Conservation (phyloP, 2,329 filamentous ascomycete species). For the Taxawa tesnikishii region DNA sequence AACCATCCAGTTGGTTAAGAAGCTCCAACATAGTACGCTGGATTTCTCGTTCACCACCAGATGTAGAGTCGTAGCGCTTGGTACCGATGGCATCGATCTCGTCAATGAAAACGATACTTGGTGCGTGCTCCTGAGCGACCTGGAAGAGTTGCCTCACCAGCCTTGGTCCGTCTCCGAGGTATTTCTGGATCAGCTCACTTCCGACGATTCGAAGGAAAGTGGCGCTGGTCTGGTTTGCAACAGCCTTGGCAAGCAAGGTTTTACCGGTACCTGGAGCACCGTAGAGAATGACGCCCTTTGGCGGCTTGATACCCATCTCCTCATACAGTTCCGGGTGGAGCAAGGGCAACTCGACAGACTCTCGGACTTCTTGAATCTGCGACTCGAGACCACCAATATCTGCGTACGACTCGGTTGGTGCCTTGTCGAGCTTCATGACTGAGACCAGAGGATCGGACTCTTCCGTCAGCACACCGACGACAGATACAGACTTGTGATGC, state of each 20-base stretch:
- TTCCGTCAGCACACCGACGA: slow-evolving; percentile 92
- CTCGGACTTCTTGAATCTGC: slow-evolving; percentile 95
- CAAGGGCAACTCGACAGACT: slow-evolving; percentile 90
- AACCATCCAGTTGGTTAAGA: slow-evolving; percentile 95
- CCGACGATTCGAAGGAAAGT: slow-evolving; percentile 97
- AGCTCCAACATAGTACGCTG: slow-evolving; percentile 98
- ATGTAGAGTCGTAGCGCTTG: slow-evolving; percentile 96
- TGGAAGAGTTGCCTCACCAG: slow-evolving; percentile 94
- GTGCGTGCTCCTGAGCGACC: slow-evolving; percentile 89
- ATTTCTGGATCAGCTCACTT: slow-evolving; percentile 96
- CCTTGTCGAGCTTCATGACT: slow-evolving; percentile 99
- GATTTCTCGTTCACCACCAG: slow-evolving; percentile 91
- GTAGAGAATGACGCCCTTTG: slow-evolving; percentile 98
- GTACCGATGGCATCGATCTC: slow-evolving; percentile 98
- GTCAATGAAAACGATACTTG: slow-evolving; percentile 97
- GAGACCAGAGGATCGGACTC: slow-evolving; percentile 91
- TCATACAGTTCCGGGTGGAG: slow-evolving; percentile 96
- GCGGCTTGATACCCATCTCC: slow-evolving; percentile 99
- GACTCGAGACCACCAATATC: slow-evolving; percentile 93
- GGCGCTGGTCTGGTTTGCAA: slow-evolving; percentile 97
- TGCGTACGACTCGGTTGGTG: slow-evolving; percentile 93
- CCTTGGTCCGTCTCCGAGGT: slow-evolving; percentile 88
- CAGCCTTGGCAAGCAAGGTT: slow-evolving; percentile 88
- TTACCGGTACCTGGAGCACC: slow-evolving; percentile 95
- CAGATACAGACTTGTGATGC: slow-evolving; percentile 95